Percentiles rank a stretch among this genome's conserved stretches.
Evolutionary conservation across 2,329 filamentous ascomycete species (phyloP).

Genomic region (Apiospora rasikravindrae): DNA sequence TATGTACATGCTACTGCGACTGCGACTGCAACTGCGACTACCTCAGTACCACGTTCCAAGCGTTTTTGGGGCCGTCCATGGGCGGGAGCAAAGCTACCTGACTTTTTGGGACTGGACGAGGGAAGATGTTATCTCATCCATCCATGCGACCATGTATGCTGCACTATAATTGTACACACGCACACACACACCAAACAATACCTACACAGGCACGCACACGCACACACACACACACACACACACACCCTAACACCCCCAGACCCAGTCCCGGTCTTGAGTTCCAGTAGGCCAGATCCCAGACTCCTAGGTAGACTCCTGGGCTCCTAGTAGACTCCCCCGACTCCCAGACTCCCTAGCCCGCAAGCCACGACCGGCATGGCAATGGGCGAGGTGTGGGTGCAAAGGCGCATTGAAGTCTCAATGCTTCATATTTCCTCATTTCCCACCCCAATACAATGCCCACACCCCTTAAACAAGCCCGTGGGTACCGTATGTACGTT

Average conservation of each 20-base stretch:
- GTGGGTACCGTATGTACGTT: conserved; percentile 32
- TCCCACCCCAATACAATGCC: conserved; percentile 38
- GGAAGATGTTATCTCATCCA: conserved; percentile 13
- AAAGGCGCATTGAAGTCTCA: conserved; percentile 40
- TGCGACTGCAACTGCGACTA: neutral
- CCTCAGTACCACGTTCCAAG: conserved; percentile 9
- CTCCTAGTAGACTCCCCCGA: neutral
- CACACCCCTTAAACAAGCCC: conserved; percentile 35
- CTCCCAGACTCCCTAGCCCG: neutral
- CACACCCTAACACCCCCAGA: conserved; percentile 4
- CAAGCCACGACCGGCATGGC: conserved; percentile 14
- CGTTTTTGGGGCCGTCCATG: neutral
- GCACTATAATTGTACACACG: conserved; percentile 14
- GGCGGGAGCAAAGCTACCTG: conserved; percentile 13
- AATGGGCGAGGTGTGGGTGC: conserved; percentile 31
- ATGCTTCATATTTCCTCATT: conserved; percentile 38
- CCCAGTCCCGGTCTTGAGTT: conserved; percentile 15
- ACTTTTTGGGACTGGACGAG: conserved; percentile 13
- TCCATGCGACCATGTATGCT: neutral
- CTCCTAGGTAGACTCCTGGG: conserved; percentile 13
- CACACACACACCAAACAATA: neutral
- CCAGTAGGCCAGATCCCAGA: conserved; percentile 14
- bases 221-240: neutral
- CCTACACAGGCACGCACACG: neutral
- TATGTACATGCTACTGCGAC: neutral